phyloP scores from a whole-genome alignment of 2,329 filamentous ascomycete species.

The Alternaria arbusti region DNA sequence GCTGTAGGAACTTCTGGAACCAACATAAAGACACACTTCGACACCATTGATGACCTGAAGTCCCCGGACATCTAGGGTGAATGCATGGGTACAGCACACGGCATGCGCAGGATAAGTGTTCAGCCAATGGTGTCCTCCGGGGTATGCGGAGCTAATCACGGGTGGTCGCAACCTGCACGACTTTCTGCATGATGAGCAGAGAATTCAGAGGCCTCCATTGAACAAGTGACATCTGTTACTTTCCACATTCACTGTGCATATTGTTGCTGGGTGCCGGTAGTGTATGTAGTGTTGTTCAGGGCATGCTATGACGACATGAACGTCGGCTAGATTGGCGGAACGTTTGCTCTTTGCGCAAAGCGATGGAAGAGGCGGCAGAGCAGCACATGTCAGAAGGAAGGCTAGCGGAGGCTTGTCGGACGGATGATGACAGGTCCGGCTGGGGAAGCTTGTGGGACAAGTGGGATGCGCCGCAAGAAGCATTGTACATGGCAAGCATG shows the following conservation, averaged over 20 bases:
- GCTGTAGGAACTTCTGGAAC: slow-evolving; percentile 86
- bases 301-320: neutral
- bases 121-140: slow-evolving; percentile 11
- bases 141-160: slow-evolving; percentile 8
- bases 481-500: neutral
- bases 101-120: neutral
- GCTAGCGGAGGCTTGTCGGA: slow-evolving; percentile 16
- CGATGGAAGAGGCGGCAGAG: neutral
- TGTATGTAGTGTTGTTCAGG: neutral
- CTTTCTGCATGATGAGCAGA: slow-evolving; percentile 3
- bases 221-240: neutral
- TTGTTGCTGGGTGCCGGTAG: neutral
- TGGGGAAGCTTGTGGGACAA: neutral
- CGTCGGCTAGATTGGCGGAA: slow-evolving; percentile 13
- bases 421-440: slow-evolving; percentile 1
- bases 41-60: slow-evolving; percentile 61
- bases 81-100: neutral
- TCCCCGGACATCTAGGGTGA: neutral
- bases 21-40: slow-evolving; percentile 73
- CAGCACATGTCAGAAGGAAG: slow-evolving; percentile 7
- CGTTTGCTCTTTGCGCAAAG: neutral
- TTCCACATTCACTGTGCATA: neutral
- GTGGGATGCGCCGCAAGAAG: neutral
- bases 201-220: neutral
- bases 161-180: neutral